Conservation (phyloP, 768 basidiomycete species). For the Mrakia frigida region DNA sequence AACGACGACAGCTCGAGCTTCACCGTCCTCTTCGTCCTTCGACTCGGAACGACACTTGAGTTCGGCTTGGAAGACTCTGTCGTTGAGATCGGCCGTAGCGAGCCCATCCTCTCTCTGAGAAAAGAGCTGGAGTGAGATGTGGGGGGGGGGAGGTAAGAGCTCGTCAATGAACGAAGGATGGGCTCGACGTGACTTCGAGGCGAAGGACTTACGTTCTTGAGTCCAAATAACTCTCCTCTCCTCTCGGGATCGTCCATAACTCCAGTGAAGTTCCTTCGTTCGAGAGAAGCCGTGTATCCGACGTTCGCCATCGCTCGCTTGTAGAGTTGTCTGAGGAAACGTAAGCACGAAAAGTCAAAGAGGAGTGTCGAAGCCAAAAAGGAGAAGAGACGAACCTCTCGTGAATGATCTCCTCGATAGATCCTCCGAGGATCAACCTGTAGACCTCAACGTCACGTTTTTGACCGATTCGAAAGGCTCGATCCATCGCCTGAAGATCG, state of each 20-base stretch:
- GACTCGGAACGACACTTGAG: background rate
- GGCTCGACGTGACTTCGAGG: slow-evolving; percentile 41
- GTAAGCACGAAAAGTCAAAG: background rate
- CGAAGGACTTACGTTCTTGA: background rate
- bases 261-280: background rate
- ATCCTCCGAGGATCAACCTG: slow-evolving; percentile 72
- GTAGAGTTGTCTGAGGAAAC: slow-evolving; percentile 61
- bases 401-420: slow-evolving; percentile 40
- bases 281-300: slow-evolving; percentile 59
- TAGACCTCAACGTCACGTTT: slow-evolving; percentile 76
- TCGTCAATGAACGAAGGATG: slow-evolving; percentile 57
- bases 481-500: slow-evolving; percentile 74
- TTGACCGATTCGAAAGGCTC: slow-evolving; percentile 64
- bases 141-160: slow-evolving; percentile 44
- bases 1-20: background rate
- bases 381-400: slow-evolving; percentile 34
- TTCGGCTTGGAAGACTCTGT: background rate
- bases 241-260: background rate
- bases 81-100: background rate
- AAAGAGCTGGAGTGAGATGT: slow-evolving; percentile 56
- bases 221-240: background rate
- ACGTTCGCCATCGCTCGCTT: slow-evolving; percentile 91
- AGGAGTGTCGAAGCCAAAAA: background rate
- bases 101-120: background rate
- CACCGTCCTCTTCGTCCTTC: background rate